Percentiles rank a stretch among this genome's conserved stretches.
Evolutionary conservation across 2,329 filamentous ascomycete species (phyloP).

Genomic region (Neonectria faginata): DNA sequence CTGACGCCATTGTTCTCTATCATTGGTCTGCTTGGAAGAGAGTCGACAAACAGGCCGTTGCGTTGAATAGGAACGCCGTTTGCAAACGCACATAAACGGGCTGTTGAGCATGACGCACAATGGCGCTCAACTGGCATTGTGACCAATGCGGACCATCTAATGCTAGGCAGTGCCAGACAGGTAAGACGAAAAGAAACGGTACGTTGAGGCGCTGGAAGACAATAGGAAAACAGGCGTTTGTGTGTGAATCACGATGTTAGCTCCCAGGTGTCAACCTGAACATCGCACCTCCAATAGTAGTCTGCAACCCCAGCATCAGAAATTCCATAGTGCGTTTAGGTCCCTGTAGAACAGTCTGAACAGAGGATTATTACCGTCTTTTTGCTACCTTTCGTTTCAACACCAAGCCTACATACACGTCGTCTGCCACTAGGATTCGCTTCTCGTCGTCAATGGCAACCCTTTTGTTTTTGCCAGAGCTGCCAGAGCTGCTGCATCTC

Average conservation of each 20-base stretch:
- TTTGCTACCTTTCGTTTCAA: not conserved
- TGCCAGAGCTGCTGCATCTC: conserved; percentile 42
- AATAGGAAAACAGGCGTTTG: not conserved
- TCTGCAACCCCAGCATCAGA: not conserved
- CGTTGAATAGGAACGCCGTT: not conserved
- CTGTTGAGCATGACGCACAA: not conserved
- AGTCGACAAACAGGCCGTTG: not conserved
- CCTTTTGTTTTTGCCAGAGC: conserved; percentile 31
- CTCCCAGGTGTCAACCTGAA: not conserved
- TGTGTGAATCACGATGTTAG: not conserved
- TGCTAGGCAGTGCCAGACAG: not conserved
- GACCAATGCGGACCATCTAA: not conserved
- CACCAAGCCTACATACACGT: conserved; percentile 1
- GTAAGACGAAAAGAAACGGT: not conserved
- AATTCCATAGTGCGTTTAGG: not conserved
- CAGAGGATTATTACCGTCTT: not conserved
- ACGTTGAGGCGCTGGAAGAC: not conserved
- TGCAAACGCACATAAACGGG: not conserved
- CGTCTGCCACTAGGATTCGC: conserved; percentile 19
- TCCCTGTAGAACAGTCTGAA: not conserved
- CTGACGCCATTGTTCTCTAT: not conserved
- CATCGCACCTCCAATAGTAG: not conserved
- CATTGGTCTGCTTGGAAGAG: not conserved
- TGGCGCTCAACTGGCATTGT: not conserved
- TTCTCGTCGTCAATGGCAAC: conserved; percentile 31